A percentile compares a stretch with the other conserved stretches of the same genome.
phyloP scores from a whole-genome alignment of 1,284 basidiomycete genomes.

The Anthracocystis walkeri region DNA sequence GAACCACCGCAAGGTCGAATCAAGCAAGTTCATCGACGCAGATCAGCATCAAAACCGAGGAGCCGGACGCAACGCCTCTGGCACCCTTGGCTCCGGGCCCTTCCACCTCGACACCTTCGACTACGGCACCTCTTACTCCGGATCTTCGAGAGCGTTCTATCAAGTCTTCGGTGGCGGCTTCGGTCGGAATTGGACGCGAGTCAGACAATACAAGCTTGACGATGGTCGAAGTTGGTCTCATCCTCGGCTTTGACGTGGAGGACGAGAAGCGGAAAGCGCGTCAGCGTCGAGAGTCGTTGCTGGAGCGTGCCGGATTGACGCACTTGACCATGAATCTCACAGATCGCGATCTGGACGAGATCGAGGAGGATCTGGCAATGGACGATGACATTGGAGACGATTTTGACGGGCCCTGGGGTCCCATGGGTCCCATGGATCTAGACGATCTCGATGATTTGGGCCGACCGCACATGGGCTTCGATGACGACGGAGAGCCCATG shows the following conservation, averaged over 20 bases:
- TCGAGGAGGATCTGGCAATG: constrained; percentile 22
- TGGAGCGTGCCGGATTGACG: constrained; percentile 10
- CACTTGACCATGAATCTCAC: constrained; percentile 1
- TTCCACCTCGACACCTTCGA: neutral
- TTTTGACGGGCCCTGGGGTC: no score
- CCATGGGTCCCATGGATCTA: no score
- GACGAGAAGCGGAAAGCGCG: constrained; percentile 34
- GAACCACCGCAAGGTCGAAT: neutral
- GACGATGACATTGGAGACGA: constrained; percentile 12
- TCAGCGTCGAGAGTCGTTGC: constrained; percentile 20
- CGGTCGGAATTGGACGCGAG: constrained; percentile 32
- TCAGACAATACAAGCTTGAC: constrained; percentile 38
- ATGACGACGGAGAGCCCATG: neutral
- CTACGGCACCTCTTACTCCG: neutral
- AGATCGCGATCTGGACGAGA: constrained; percentile 12
- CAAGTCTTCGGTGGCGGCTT: constrained; percentile 42
- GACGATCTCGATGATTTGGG: constrained; percentile 1
- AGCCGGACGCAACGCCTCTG: neutral
- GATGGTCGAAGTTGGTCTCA: constrained; percentile 42
- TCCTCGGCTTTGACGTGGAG: constrained; percentile 46
- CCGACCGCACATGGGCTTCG: neutral
- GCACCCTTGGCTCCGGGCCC: neutral
- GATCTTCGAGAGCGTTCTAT: constrained; percentile 40
- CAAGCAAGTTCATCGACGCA: neutral
- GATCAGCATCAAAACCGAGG: neutral